Evolutionary conservation across 2,329 filamentous ascomycete species (phyloP).

Genomic region (Furcasterigmium sp.): DNA sequence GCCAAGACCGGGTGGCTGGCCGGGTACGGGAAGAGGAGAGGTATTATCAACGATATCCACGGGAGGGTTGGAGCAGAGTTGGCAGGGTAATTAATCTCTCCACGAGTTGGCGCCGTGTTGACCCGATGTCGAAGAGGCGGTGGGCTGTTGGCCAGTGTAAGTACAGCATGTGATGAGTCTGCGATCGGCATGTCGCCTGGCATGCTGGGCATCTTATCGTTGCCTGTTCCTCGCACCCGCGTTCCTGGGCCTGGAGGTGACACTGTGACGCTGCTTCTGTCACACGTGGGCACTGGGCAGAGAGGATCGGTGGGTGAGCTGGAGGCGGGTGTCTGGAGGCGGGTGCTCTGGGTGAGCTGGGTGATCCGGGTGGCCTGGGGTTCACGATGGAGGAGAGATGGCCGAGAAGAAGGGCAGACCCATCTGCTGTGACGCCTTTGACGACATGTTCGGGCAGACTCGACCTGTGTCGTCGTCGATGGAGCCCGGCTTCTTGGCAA

Average conservation of each 20-base stretch:
- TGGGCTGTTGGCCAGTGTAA: too few relatives aligned
- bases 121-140: too few relatives aligned
- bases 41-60: too few relatives aligned
- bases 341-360: not conserved
- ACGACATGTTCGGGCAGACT: not conserved
- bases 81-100: too few relatives aligned
- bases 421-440: not conserved
- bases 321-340: too few relatives aligned
- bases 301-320: not conserved
- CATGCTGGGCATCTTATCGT: not conserved
- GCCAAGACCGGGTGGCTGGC: too few relatives aligned
- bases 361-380: not conserved
- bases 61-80: too few relatives aligned
- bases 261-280: too few relatives aligned
- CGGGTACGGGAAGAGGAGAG: too few relatives aligned
- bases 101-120: too few relatives aligned
- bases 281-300: not conserved
- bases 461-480: not conserved
- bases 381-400: not conserved
- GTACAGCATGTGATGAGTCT: too few relatives aligned
- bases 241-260: too few relatives aligned
- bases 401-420: not conserved
- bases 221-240: not conserved
- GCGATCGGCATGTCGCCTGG: not conserved
- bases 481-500: not conserved